Evolutionary conservation across 768 basidiomycete species (phyloP), one percentile per base, ranked within the genome.

Genomic region (Cystofilobasidium capitatum): DNA sequence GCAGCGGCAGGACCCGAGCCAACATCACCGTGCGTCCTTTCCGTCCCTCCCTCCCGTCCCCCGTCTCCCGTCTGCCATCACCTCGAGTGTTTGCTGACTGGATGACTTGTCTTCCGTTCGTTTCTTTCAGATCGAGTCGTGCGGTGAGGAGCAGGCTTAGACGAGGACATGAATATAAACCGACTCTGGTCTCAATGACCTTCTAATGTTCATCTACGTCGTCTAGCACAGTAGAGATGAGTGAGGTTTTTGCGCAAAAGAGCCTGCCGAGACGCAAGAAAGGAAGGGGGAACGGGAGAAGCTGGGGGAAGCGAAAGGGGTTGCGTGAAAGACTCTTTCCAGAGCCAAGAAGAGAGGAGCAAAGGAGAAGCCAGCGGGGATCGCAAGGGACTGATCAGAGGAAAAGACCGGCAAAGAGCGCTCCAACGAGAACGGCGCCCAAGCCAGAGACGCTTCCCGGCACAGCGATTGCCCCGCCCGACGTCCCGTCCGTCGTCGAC

Each of bases 1-100:
- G 57, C 62, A 64, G 59, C 12, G 71, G 72, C 58, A 33, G 58
- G 10, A 68, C 65, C 33, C 17, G 35, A 2, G 40, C 7, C 29
- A 22, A n/a, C 20, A 51, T 66, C 60, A 17, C 26, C 42, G 37
- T 70, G 49, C 49, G 49, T 20, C 20, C 49, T 22, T n/a, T 39
- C 29, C n/a, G 17, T 44, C 9, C 35, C 20, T 13, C 44, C 36
- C 9, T 22, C 62, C 16, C 8, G 49, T 6, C 49, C 10, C 40
- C 40, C 20, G 10, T 10, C 40, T 42, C 40, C 40, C 10, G 40
- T 42, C 40, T 42, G 40, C 31, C n/a, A n/a, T n/a, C n/a, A 16
- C 9, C 24, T 29, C 3, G 4, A n/a, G 49, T 7, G 9, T 29
- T 51, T 5, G 49, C 49, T 51, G 49, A 51, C 49, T 8, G n/a